Percentiles rank a stretch among this genome's conserved stretches.
These are phyloP conservation scores for Patellifolia procumbens DNA, from an alignment of 179 eudicot genomes.

Conservation along the genomic window DNA sequence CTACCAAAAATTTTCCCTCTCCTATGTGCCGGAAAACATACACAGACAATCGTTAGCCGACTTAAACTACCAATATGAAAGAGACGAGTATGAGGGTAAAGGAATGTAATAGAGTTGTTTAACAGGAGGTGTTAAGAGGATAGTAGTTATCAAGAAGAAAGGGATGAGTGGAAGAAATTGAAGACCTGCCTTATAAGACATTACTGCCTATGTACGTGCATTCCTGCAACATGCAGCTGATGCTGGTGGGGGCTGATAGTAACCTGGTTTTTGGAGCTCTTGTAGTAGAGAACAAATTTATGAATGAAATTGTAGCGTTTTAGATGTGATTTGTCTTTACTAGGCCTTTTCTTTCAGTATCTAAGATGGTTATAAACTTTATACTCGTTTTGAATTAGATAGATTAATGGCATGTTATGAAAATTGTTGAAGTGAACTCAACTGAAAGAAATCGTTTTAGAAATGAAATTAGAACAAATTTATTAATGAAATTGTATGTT, in stretches of 20 bases:
- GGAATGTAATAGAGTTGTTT: conserved; percentile 7
- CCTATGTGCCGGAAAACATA: conserved; percentile 21
- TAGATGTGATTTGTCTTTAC: conserved; percentile 3
- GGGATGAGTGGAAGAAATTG: conserved; percentile 26
- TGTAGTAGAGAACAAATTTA: not conserved
- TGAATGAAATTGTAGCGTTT: conserved; percentile 2
- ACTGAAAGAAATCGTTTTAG: too few species aligned
- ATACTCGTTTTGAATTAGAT: conserved; percentile 22
- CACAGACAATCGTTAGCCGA: conserved; percentile 11
- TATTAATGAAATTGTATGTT: conserved; percentile 2
- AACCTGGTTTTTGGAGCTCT: conserved; percentile 28
- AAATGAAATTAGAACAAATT: conserved; percentile 3
- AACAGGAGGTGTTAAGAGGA: conserved; percentile 16
- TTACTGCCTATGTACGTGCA: conserved; percentile 17
- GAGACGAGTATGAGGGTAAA: conserved; percentile 17
- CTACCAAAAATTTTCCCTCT: conserved; percentile 1
- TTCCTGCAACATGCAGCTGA: conserved; percentile 33
- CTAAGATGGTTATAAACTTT: conserved; percentile 13
- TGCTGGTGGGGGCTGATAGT: conserved; percentile 35
- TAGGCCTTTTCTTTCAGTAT: conserved; percentile 13
- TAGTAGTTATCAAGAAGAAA: conserved; percentile 30
- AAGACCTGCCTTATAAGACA: conserved; percentile 35
- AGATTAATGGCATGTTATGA: too few species aligned
- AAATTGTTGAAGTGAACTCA: too few species aligned
- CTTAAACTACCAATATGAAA: conserved; percentile 20